Evolutionary conservation across 202 grass and related monocot species (phyloP).

Genomic region (Miscanthus sacchariflorus): DNA sequence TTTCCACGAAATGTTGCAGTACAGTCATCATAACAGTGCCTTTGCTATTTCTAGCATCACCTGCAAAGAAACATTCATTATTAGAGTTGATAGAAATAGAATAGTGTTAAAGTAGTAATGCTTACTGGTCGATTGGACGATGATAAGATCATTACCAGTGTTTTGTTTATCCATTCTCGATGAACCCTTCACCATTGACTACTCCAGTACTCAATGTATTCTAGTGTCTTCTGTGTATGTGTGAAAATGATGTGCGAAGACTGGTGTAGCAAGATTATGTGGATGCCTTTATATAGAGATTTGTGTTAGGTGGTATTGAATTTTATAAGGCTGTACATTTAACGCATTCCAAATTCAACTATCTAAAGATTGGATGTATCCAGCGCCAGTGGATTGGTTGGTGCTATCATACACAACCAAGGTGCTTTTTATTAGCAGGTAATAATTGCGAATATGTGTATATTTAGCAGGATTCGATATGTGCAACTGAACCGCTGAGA

Average conservation of each 20-base stretch:
- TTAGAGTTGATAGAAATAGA: constrained; percentile 20
- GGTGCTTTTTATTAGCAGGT: too few species aligned
- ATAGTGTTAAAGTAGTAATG: constrained; percentile 13
- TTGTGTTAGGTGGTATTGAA: background rate
- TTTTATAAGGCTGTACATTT: constrained; percentile 10
- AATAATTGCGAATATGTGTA: background rate
- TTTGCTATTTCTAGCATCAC: constrained; percentile 26
- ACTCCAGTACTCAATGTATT: background rate
- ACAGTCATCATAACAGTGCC: background rate
- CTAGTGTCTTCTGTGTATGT: background rate
- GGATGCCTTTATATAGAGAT: constrained; percentile 19
- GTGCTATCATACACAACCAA: background rate
- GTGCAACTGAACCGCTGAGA: too few species aligned
- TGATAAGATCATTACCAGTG: background rate
- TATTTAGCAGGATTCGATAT: background rate
- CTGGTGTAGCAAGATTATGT: background rate
- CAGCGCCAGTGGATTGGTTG: background rate
- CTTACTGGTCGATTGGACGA: background rate
- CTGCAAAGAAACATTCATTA: background rate
- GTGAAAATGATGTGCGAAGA: background rate
- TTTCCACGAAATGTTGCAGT: background rate
- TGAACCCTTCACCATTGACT: background rate
- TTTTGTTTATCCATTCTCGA: constrained; percentile 14
- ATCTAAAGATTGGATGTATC: background rate
- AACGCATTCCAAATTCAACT: background rate